These are phyloP conservation scores for Dothideomycetes sp. DNA, from an alignment of 2,329 filamentous ascomycete species.

Conservation along the genomic window DNA sequence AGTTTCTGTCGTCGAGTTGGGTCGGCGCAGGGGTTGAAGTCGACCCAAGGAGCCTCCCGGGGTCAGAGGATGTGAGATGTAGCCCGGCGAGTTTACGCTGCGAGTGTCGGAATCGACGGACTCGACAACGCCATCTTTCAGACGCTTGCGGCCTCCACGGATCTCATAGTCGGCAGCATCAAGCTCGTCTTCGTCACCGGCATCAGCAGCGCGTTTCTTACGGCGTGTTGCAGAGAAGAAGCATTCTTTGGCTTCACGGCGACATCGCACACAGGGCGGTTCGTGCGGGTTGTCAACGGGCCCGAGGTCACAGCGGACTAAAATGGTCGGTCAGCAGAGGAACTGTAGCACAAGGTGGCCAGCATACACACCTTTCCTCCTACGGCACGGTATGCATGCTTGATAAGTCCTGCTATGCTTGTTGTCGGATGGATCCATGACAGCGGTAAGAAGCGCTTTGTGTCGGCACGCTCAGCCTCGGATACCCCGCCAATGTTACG, in stretches of 20 bases:
- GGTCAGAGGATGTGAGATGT: constrained; percentile 46
- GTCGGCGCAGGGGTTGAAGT: constrained; percentile 56
- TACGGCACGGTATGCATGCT: constrained; percentile 47
- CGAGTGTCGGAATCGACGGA: constrained; percentile 16
- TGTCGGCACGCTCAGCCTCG: constrained; percentile 2
- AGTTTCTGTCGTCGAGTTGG: constrained; percentile 27
- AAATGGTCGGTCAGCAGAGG: constrained; percentile 28
- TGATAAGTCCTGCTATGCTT: constrained; percentile 25
- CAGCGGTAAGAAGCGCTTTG: constrained; percentile 10
- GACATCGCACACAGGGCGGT: constrained; percentile 86
- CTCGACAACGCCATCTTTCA: constrained; percentile 41
- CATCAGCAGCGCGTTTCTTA: constrained; percentile 67
- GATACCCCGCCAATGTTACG: constrained; percentile 12
- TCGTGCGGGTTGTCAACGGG: constrained; percentile 90
- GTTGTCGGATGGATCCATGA: constrained; percentile 5
- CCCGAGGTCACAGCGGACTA: constrained; percentile 48
- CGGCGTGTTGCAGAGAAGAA: constrained; percentile 91
- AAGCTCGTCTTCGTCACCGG: constrained; percentile 35
- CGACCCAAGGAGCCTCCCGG: constrained; percentile 58
- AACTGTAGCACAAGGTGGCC: background rate
- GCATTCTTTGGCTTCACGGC: constrained; percentile 91
- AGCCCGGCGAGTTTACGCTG: constrained; percentile 4
- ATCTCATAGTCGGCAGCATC: constrained; percentile 54
- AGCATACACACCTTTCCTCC: constrained; percentile 35
- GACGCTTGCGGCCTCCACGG: constrained; percentile 64